Conservation (phyloP, 2,329 filamentous ascomycete species). For the Periglandula ipomoeae region DNA sequence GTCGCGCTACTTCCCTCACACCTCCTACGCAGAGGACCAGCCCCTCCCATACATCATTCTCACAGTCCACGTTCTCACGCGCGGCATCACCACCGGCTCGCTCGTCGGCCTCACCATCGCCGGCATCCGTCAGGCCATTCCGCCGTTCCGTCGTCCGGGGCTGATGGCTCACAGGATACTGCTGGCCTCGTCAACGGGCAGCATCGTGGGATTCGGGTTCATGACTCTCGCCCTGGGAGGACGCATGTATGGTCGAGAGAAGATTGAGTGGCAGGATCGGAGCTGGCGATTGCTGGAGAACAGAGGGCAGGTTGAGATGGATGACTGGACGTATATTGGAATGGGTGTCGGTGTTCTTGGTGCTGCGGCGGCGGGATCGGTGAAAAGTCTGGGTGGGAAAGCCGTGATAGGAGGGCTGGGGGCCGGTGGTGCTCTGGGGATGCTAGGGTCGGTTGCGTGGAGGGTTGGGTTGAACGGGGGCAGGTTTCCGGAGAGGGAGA, state of each 20-base stretch:
- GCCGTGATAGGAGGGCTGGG: slow-evolving; percentile 35
- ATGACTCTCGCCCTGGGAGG: slow-evolving; percentile 32
- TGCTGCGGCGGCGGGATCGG: slow-evolving; percentile 21
- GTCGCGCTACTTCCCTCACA: slow-evolving; percentile 46
- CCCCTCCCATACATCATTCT: slow-evolving; percentile 45
- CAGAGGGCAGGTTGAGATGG: slow-evolving; percentile 43
- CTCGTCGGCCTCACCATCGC: slow-evolving; percentile 35
- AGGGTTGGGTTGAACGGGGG: slow-evolving; percentile 38
- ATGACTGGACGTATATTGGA: slow-evolving; percentile 44
- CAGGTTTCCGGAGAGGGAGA: slow-evolving; percentile 23
- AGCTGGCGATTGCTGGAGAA: slow-evolving; percentile 53
- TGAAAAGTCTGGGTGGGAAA: slow-evolving; percentile 25
- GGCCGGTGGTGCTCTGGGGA: slow-evolving; percentile 39
- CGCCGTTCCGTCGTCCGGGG: slow-evolving; percentile 19
- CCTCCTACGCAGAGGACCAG: slow-evolving; percentile 55
- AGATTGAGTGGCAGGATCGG: slow-evolving; percentile 56
- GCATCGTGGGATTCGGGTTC: slow-evolving; percentile 34
- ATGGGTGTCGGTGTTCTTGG: slow-evolving; percentile 26
- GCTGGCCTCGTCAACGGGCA: slow-evolving; percentile 34
- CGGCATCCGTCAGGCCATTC: slow-evolving; percentile 21
- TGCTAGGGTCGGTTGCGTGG: slow-evolving; percentile 39
- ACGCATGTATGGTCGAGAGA: slow-evolving; percentile 45
- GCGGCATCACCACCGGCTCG: slow-evolving; percentile 43
- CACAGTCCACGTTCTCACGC: slow-evolving; percentile 48
- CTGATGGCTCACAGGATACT: slow-evolving; percentile 18